These are phyloP conservation scores for Macrocybe gigantea DNA, from an alignment of 768 basidiomycete genomes.

Conservation along the genomic window DNA sequence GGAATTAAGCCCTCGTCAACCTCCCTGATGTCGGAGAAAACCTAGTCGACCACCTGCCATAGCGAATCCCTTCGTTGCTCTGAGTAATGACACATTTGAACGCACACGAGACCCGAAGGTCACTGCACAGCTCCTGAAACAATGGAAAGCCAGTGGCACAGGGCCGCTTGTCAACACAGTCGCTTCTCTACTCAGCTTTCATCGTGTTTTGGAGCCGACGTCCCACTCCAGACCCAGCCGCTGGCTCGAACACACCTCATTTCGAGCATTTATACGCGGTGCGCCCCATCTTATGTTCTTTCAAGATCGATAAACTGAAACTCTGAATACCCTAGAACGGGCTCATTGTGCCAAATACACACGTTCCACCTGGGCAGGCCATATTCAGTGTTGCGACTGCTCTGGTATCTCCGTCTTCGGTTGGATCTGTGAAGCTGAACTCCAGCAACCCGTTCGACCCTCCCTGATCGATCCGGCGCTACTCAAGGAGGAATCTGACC, in stretches of 20 bases:
- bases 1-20: slow-evolving; percentile 19
- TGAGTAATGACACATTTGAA: slow-evolving; percentile 19
- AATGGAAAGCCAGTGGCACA: slow-evolving; percentile 22
- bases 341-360: background rate
- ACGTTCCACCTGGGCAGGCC: slow-evolving; percentile 10
- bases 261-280: slow-evolving; percentile 22
- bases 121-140: slow-evolving; percentile 12
- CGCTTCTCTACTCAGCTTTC: slow-evolving; percentile 17
- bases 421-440: slow-evolving; percentile 2
- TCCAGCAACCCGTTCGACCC: slow-evolving; percentile 8
- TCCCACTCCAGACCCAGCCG: slow-evolving; percentile 19
- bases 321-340: slow-evolving; percentile 2
- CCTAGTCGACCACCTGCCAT: slow-evolving; percentile 23
- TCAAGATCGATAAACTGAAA: background rate
- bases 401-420: background rate
- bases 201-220: slow-evolving; percentile 15
- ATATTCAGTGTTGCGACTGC: background rate
- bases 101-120: slow-evolving; percentile 16
- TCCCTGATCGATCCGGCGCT: slow-evolving; percentile 5
- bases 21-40: slow-evolving; percentile 26
- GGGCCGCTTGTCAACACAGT: slow-evolving; percentile 20
- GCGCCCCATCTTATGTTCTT: slow-evolving; percentile 1
- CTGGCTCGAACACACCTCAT: slow-evolving; percentile 25
- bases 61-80: slow-evolving; percentile 16
- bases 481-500: slow-evolving; percentile 13